phyloP scores from a whole-genome alignment of 148 eudicot genomes.

The Polygonum aviculare region DNA sequence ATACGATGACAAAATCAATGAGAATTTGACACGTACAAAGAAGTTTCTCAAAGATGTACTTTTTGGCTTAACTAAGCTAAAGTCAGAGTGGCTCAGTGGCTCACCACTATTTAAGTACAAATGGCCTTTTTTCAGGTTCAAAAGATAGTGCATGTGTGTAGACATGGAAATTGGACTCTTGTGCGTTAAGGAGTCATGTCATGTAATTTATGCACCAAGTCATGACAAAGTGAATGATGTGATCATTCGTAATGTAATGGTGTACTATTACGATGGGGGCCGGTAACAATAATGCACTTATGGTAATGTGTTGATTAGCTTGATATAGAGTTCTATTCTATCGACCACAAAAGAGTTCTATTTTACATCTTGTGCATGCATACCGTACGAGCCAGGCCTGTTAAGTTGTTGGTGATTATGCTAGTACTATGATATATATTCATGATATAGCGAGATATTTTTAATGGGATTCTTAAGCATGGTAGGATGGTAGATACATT shows the following conservation, averaged over 20 bases:
- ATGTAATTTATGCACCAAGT: neutral
- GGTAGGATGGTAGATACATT: too few species aligned
- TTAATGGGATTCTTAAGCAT: too few species aligned
- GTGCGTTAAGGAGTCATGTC: neutral
- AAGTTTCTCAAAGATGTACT: constrained; percentile 2
- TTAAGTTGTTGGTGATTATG: too few species aligned
- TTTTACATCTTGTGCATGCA: too few species aligned
- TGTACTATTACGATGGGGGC: too few species aligned
- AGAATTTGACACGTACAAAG: neutral
- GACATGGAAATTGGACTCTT: neutral
- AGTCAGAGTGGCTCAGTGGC: neutral
- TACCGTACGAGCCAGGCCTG: too few species aligned
- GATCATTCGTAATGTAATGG: neutral
- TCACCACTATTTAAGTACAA: neutral
- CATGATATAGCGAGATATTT: too few species aligned
- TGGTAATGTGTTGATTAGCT: too few species aligned
- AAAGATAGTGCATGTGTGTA: neutral
- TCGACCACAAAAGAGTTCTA: too few species aligned
- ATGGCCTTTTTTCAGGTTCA: constrained; percentile 1
- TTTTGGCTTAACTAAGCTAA: neutral
- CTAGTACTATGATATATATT: too few species aligned
- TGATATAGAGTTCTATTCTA: too few species aligned
- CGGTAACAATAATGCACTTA: too few species aligned
- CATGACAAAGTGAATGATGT: neutral
- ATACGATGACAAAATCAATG: neutral